Conservation (phyloP, 441 rosid species). For the Macaranga tanarius region DNA sequence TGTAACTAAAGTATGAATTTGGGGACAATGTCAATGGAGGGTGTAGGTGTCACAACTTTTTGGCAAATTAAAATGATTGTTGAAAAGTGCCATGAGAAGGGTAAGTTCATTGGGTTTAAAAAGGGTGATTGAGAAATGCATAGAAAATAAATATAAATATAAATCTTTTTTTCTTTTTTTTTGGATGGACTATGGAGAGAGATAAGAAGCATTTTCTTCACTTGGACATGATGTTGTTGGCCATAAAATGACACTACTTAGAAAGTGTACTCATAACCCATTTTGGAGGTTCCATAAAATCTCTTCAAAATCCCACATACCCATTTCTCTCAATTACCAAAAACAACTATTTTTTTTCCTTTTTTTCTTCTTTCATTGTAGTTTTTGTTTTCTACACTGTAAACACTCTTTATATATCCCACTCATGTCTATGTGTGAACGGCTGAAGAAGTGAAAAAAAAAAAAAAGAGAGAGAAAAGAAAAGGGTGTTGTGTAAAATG, state of each 20-base stretch:
- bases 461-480: background rate
- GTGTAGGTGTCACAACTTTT: slow-evolving; percentile 42
- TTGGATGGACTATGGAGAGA: slow-evolving; percentile 30
- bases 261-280: slow-evolving; percentile 52
- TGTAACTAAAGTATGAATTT: background rate
- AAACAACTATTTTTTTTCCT: background rate
- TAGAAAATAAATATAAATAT: background rate
- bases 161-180: background rate
- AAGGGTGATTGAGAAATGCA: slow-evolving; percentile 18
- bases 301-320: background rate
- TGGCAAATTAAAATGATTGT: slow-evolving; percentile 41
- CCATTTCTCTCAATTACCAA: background rate
- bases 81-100: slow-evolving; percentile 39
- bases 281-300: slow-evolving; percentile 21
- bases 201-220: slow-evolving; percentile 43
- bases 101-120: slow-evolving; percentile 38
- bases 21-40: slow-evolving; percentile 29
- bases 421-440: background rate
- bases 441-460: background rate
- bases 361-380: no score
- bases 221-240: slow-evolving; percentile 72
- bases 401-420: no score
- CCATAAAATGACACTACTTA: slow-evolving; percentile 56
- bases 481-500: slow-evolving; percentile 5
- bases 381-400: no score